Percentiles rank a stretch among this genome's conserved stretches.
Conservation (phyloP, 768 basidiomycete species). For the Neoboletus brunneissimus region DNA sequence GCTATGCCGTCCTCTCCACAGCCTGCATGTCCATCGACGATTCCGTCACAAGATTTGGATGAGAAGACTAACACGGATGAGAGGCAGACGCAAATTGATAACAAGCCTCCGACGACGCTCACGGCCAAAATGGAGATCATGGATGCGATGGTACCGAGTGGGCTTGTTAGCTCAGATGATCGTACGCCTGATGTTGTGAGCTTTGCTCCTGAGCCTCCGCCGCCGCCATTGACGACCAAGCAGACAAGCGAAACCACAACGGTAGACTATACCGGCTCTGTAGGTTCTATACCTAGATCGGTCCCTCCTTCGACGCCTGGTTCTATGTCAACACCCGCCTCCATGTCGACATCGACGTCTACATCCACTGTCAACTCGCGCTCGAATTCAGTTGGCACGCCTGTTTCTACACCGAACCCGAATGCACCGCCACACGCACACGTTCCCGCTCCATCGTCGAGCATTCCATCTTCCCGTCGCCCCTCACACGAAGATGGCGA, state of each 20-base stretch:
- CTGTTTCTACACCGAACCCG: slow-evolving; percentile 5
- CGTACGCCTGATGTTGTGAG: slow-evolving; percentile 21
- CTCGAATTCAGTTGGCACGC: slow-evolving; percentile 24
- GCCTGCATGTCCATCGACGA: background rate
- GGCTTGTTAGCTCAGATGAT: slow-evolving; percentile 16
- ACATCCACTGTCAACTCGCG: slow-evolving; percentile 24
- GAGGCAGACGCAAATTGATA: slow-evolving; percentile 7
- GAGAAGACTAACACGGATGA: slow-evolving; percentile 5
- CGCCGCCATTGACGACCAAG: slow-evolving; percentile 29
- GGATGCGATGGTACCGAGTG: slow-evolving; percentile 23
- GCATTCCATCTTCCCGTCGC: slow-evolving; percentile 22
- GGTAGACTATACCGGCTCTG: background rate
- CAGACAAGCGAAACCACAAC: slow-evolving; percentile 16
- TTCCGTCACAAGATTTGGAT: background rate
- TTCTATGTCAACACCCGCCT: slow-evolving; percentile 11
- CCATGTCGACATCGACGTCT: slow-evolving; percentile 24
- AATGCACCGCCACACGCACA: background rate
- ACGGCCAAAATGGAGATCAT: slow-evolving; percentile 26
- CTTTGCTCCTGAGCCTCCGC: slow-evolving; percentile 32
- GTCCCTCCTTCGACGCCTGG: slow-evolving; percentile 2
- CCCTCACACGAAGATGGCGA: slow-evolving; percentile 53
- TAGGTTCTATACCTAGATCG: background rate
- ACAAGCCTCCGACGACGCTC: slow-evolving; percentile 10
- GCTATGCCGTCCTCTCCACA: background rate
- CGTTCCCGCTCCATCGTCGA: slow-evolving; percentile 5